Evolutionary conservation across 805 yeast genomes (phyloP), one percentile per base, ranked within the genome.

Genomic region (Zygosaccharomyces rouxii): DNA sequence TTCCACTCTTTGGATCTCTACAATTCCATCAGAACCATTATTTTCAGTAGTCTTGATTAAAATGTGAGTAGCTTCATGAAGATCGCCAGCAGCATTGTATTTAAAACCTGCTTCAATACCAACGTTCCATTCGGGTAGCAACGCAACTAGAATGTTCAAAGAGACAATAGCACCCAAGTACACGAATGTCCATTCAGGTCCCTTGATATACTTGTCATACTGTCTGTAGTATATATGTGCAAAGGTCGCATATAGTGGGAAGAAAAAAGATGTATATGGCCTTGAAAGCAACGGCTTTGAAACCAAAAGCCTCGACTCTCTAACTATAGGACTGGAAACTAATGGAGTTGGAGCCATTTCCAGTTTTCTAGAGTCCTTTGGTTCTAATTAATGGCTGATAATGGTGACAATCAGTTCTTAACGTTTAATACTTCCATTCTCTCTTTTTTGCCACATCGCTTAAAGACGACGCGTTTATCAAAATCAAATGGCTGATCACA

Each of bases 161-260:
- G 96, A 80, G 31, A 84, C 66, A 44, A 90, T 74, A 5, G 89
- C 67, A 51, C 95, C 84, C 21, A 89, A 72, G 61, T 80, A 90
- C 31, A 92, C 94, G 66, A 87, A 88, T 0, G 98, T 94, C 98
- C 99, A 94, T 70, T 92, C 99, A 40, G 84, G 77, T 22, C 97
- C 97, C 39, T 78, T 85, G 60, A 92, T 85, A 64, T 87, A 87
- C 49, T 70, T 73, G 49, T 92, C 98, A 67, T 92, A 92, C 49
- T 83, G 79, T 51, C 71, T 70, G 50, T 67, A 59, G 66, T 86
- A 92, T 35, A 87, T 66, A 59, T 85, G 80, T 46, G 72, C 71
- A 65, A 86, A 87, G 16, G 77, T 62, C 5, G 96, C 96, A 64
- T 92, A 92, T 39, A 88, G 68, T 40, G 84, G 75, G 50, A 84